Evolutionary conservation across 2,329 filamentous ascomycete genomes (phyloP).

Genomic region (Neonectria ditissima): DNA sequence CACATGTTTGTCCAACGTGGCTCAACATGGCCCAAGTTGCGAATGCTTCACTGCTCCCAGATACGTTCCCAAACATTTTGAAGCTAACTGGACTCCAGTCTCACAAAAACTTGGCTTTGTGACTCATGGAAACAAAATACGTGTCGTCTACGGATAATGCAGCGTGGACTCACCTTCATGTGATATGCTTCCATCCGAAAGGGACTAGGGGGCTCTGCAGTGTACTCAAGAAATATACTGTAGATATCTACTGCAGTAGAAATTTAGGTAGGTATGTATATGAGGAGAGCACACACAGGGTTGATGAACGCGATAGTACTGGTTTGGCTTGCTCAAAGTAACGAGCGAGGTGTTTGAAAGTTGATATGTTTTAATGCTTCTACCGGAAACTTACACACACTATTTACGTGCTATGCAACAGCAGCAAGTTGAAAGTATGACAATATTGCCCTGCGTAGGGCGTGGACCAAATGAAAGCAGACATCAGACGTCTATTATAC

Average conservation of each 20-base stretch:
- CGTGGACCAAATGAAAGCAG: too few relatives aligned
- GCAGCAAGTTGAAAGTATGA: neutral
- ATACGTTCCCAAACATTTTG: neutral
- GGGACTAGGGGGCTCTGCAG: too few relatives aligned
- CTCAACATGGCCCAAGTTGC: neutral
- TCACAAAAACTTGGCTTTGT: neutral
- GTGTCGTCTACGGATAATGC: neutral
- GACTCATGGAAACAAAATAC: neutral
- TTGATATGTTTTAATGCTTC: neutral
- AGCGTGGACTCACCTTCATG: neutral
- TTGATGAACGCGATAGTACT: neutral
- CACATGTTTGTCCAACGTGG: conserved; percentile 3
- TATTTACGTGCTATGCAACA: neutral
- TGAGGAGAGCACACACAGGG: neutral
- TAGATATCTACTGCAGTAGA: too few relatives aligned
- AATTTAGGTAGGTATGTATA: neutral
- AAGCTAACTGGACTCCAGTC: neutral
- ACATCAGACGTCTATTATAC: neutral
- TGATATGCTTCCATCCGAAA: neutral
- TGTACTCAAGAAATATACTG: too few relatives aligned
- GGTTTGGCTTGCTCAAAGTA: neutral
- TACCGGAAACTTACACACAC: neutral
- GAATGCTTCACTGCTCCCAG: neutral
- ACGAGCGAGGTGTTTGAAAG: neutral
- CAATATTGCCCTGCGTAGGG: neutral